Base-by-base conservation (phyloP, 1,284 basidiomycete species). In the Trametes sp. region DNA sequence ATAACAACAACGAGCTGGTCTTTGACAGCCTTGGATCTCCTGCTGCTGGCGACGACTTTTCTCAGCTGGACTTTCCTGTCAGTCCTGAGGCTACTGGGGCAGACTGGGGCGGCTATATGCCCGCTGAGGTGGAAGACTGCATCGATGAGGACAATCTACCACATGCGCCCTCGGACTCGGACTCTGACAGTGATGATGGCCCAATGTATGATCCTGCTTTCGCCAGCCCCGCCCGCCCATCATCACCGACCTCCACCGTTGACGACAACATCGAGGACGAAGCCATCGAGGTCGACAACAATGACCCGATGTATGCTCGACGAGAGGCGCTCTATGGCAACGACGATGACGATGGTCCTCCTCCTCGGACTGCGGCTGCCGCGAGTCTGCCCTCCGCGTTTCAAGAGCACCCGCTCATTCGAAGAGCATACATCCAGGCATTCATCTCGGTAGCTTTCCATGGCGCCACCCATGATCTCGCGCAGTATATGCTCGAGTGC, bases 381-480 rank as follows among this genome's bases (percentile, higher is more conserved):
- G n/a, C n/a, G n/a, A n/a, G n/a, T n/a, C 21, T 51, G 31, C 49
- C 49, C 4, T n/a, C 49, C 1, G 49, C 49, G 4, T 51, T 51
- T 24, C 19, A 24, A 3, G 49, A 51, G 24, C n/a, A 51, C 33
- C 49, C 49, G 1, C 29, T 51, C 3, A 8, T 54, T 11, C 45
- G 54, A 7, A 4, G 45, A 1, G 54, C 54, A 0, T 56, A 56
- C n/a, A 33, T 56, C 13, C 24, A 56, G 16, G 54, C 54, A 1
- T 56, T 48, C 45, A 48, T 56, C 9, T 44, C 44, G 31, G 31
- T n/a, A 2, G 54, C 54, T 4, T 56, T 56, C n/a, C 44, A 56
- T 28, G 54, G 54, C 2, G 54, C 54, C 9, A 56, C 54, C 4
- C 54, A 56, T 16, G 16, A 21, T 28, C 29, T 35, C 7, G 33